A percentile compares a stretch with the other conserved stretches of the same genome.
These are phyloP conservation scores for Acmispon strigosus DNA, from an alignment of 306 rosid species.

Conservation along the genomic window DNA sequence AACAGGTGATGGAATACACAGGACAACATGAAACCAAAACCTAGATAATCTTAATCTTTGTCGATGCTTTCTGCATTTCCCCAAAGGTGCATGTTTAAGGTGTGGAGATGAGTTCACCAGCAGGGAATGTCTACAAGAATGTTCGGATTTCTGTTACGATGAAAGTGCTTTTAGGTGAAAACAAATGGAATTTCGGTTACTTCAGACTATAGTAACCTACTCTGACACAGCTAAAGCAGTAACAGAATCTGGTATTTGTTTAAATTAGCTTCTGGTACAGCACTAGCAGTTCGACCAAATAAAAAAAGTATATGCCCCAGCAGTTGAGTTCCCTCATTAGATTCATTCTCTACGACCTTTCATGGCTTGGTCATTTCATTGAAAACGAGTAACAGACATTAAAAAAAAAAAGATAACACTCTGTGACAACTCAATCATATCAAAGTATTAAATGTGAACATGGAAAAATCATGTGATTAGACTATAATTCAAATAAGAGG, in stretches of 20 bases:
- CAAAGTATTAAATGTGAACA: not conserved
- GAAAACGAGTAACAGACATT: not conserved
- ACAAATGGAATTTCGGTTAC: no score
- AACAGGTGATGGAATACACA: not conserved
- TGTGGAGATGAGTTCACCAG: not conserved
- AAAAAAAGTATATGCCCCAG: not conserved
- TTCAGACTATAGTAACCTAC: not conserved
- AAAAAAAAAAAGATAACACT: not conserved
- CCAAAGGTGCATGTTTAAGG: not conserved
- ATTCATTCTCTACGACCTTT: not conserved
- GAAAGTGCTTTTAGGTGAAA: no score
- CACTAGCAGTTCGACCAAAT: not conserved
- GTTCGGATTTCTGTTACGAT: no score
- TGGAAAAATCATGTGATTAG: not conserved
- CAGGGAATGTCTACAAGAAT: no score
- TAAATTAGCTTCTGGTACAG: not conserved
- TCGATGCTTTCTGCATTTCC: not conserved
- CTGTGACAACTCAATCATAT: not conserved
- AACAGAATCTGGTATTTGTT: not conserved
- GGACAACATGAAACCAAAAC: not conserved
- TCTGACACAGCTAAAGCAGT: not conserved
- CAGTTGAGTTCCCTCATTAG: not conserved
- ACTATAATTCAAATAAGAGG: not conserved
- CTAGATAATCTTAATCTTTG: not conserved
- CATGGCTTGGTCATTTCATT: not conserved